Conservation (phyloP, 148 eudicot species). For the Chenopodium formosanum region DNA sequence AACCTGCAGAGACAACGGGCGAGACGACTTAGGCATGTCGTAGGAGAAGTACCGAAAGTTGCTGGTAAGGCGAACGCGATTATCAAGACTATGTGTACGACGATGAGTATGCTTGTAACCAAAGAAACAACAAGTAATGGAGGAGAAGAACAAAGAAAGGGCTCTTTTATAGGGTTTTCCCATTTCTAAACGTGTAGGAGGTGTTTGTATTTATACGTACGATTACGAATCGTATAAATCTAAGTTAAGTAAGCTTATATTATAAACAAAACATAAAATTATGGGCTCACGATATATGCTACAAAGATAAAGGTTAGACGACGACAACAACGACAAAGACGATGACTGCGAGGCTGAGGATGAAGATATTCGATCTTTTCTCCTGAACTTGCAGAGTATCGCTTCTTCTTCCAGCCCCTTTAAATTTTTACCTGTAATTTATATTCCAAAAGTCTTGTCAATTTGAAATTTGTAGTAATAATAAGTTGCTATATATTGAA, state of each 20-base stretch:
- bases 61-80: neutral
- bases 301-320: neutral
- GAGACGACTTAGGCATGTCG: slow-evolving; percentile 27
- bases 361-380: neutral
- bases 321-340: too few species aligned
- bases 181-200: slow-evolving; percentile 4
- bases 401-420: neutral
- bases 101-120: slow-evolving; percentile 14
- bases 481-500: too few species aligned
- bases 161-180: slow-evolving; percentile 12
- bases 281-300: neutral
- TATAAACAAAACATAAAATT: too few species aligned
- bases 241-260: neutral
- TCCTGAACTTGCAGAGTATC: slow-evolving; percentile 3
- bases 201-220: slow-evolving; percentile 9
- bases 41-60: slow-evolving; percentile 15
- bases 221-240: neutral
- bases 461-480: neutral
- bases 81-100: neutral
- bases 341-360: neutral
- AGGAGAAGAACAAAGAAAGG: slow-evolving; percentile 18
- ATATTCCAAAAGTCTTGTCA: slow-evolving; percentile 7
- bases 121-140: slow-evolving; percentile 18
- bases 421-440: neutral
- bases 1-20: slow-evolving; percentile 32